These are phyloP conservation scores for Omphalotus guepiniiformis DNA, from an alignment of 768 basidiomycete genomes.

Conservation along the genomic window DNA sequence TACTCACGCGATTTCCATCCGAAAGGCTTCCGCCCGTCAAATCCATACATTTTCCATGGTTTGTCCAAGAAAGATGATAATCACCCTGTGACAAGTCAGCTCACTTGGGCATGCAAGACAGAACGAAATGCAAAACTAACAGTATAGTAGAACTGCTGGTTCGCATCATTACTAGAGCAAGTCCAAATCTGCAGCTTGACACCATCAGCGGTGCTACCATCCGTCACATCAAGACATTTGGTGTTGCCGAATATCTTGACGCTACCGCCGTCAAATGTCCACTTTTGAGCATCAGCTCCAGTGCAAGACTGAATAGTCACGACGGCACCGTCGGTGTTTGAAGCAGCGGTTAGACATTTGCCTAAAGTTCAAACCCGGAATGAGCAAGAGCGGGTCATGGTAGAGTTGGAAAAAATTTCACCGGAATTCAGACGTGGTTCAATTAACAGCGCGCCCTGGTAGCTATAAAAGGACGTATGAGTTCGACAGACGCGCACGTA, in stretches of 20 bases:
- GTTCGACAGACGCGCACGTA: not conserved
- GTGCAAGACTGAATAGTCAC: slow-evolving; percentile 47
- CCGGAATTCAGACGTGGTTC: slow-evolving; percentile 40
- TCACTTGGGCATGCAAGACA: not conserved
- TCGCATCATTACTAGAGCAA: slow-evolving; percentile 35
- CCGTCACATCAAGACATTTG: slow-evolving; percentile 49
- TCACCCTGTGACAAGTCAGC: slow-evolving; percentile 17
- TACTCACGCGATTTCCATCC: slow-evolving; percentile 38
- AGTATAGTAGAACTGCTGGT: slow-evolving; percentile 46
- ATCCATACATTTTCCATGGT: slow-evolving; percentile 48
- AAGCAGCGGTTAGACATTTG: slow-evolving; percentile 49
- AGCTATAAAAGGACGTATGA: slow-evolving; percentile 24
- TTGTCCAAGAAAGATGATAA: slow-evolving; percentile 42
- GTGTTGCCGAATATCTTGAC: slow-evolving; percentile 40
- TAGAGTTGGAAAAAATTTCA: slow-evolving; percentile 23
- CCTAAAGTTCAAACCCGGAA: slow-evolving; percentile 23
- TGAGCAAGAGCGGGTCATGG: slow-evolving; percentile 1
- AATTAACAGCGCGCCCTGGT: slow-evolving; percentile 38
- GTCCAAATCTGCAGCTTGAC: slow-evolving; percentile 49
- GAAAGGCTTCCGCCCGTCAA: slow-evolving; percentile 35
- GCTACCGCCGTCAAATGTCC: slow-evolving; percentile 40
- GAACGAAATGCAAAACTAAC: not conserved
- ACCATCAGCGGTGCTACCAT: slow-evolving; percentile 38
- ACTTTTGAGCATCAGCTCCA: slow-evolving; percentile 40
- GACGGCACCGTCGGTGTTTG: slow-evolving; percentile 42